A percentile compares a stretch with the other conserved stretches of the same genome.
These are phyloP conservation scores for Lizanozyma gosingica DNA, from an alignment of 1,139 yeast genomes.

Conservation along the genomic window DNA sequence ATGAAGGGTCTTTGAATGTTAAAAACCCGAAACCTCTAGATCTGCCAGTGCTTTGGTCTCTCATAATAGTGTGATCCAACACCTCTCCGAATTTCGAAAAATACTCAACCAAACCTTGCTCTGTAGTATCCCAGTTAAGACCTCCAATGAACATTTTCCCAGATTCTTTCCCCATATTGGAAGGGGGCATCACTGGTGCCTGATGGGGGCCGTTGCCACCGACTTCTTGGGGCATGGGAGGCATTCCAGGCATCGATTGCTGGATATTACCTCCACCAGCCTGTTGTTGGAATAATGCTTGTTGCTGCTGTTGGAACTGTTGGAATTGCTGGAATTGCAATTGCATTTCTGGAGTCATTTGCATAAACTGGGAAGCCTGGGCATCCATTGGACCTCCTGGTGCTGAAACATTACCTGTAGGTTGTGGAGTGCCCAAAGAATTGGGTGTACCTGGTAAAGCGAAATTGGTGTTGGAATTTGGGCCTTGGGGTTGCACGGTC, in stretches of 20 bases:
- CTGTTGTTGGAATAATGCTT: not conserved
- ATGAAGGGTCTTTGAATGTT: constrained; percentile 71
- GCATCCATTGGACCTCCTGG: constrained; percentile 3
- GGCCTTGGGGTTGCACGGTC: too few species aligned
- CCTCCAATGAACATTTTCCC: constrained; percentile 99
- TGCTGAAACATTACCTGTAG: constrained; percentile 3
- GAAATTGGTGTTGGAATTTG: constrained; percentile 6
- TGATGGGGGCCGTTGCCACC: constrained; percentile 10
- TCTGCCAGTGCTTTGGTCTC: constrained; percentile 81
- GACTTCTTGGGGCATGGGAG: not conserved
- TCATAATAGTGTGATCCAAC: constrained; percentile 86
- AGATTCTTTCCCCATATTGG: constrained; percentile 30
- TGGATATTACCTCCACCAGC: not conserved
- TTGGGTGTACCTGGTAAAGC: constrained; percentile 1
- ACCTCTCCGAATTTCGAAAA: constrained; percentile 90
- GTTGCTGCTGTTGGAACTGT: constrained; percentile 1
- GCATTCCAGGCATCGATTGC: not conserved
- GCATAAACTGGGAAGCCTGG: constrained; percentile 9
- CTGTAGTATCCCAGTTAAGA: constrained; percentile 96
- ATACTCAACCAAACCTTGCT: constrained; percentile 70
- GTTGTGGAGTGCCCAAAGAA: constrained; percentile 1
- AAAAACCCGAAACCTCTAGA: constrained; percentile 96
- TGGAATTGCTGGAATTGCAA: constrained; percentile 5
- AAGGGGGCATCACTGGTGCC: constrained; percentile 15
- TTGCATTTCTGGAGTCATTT: constrained; percentile 3